Evolutionary conservation across 177 flowering plant genomes (phyloP), one percentile per base, ranked within the genome.

Genomic region (Vitis hybrid): DNA sequence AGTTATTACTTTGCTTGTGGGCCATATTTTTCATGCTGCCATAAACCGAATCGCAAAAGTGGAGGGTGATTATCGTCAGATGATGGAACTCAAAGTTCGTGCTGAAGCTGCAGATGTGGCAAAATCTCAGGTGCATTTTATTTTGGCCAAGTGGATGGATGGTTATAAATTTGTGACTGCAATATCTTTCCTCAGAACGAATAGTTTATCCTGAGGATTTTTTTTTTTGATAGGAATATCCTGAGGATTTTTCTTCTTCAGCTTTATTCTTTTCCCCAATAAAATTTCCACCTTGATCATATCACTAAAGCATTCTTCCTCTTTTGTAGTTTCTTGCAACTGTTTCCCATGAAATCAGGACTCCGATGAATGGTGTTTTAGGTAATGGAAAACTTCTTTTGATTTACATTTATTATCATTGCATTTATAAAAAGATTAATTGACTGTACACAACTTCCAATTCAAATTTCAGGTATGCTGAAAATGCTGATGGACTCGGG

Each of bases 21-120:
- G 86, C 4, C 82, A 93, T 72, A 95, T 91, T 60, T 88, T 91
- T 74, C 76, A 80, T 81, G 96, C 86, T 0, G 96, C 99, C 35
- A 78, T 90, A 57, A 85, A 74, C 74, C 85, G 88, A 54, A 91
- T 93, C 70, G 91, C 87, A 16, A 77, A 89, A 74, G 98, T 91
- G 62, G 97, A 89, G 77, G 81, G 74, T 68, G 94, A 91, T 69
- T 95, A 71, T 72, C 81, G 67, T 2, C 59, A 88, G 75, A 91
- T 95, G 98, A 86, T 67, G 87, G 87, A 80, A 76, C 91, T 95
- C 56, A 95, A 90, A 81, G 81, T 74, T 71, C 89, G 93, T 70
- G 99, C 99, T 60, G 98, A 95, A 84, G 96, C 98, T 75, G 99
- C 99, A 19, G 99, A 95, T 83, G 91, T 90, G 65, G 99, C 99